A percentile compares a stretch with the other conserved stretches of the same genome.
phyloP scores from a whole-genome alignment of 257 asterid species.

The Forsythia viridissima region DNA sequence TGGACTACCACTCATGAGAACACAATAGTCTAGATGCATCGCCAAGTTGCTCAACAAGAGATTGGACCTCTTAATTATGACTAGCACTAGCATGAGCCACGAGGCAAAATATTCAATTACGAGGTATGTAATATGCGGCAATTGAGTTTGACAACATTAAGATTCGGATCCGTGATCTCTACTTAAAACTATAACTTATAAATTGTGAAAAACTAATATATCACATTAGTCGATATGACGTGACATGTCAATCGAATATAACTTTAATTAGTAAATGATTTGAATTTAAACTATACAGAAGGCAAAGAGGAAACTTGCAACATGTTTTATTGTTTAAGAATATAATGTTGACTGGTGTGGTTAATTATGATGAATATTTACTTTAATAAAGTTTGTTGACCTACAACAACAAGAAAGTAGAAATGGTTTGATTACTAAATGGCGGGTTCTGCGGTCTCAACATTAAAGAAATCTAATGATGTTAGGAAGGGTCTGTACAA shows the following conservation, averaged over 20 bases:
- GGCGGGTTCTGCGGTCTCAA: neutral
- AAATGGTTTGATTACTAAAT: neutral
- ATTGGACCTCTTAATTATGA: neutral
- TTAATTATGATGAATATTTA: conserved; percentile 20
- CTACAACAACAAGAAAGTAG: conserved; percentile 25
- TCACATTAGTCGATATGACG: no score
- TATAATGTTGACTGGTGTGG: neutral
- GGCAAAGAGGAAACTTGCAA: neutral
- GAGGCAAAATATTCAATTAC: no score
- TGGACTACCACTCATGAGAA: no score
- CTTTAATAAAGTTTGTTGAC: conserved; percentile 19
- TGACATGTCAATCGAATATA: neutral
- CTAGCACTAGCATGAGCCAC: no score
- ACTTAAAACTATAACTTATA: no score
- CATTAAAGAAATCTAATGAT: neutral
- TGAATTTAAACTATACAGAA: neutral
- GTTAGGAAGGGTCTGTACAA: neutral
- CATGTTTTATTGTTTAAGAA: neutral
- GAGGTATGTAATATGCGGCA: no score
- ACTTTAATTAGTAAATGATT: neutral
- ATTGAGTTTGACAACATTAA: no score
- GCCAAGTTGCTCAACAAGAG: neutral
- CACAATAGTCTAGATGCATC: no score
- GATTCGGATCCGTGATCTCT: no score
- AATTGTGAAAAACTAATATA: no score